Percentiles rank a stretch among this genome's conserved stretches.
Conservation (phyloP, 768 basidiomycete species). For the Rhodotorula toruloides region DNA sequence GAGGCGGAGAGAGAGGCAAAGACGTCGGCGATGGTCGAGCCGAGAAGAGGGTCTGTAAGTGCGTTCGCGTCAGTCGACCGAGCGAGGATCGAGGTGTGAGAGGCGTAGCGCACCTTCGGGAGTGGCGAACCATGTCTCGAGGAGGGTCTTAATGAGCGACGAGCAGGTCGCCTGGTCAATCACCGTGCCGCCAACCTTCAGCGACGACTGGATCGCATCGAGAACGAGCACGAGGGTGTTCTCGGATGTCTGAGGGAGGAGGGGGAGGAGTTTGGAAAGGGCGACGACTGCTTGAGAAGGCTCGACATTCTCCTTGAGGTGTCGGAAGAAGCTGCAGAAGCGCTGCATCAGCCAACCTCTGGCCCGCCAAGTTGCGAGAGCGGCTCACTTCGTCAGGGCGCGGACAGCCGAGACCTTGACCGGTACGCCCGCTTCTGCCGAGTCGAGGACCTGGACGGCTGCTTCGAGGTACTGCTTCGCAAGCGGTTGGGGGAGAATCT, state of each 20-base stretch:
- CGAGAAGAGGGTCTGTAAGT: conserved; percentile 71
- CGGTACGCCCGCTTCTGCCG: conserved; percentile 64
- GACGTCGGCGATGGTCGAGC: conserved; percentile 77
- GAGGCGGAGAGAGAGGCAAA: conserved; percentile 65
- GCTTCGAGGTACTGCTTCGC: conserved; percentile 82
- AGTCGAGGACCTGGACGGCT: conserved; percentile 77
- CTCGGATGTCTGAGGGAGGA: conserved; percentile 71
- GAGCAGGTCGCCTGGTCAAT: conserved; percentile 55
- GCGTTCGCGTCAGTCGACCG: not conserved
- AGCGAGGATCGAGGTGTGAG: not conserved
- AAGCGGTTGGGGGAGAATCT: conserved; percentile 63
- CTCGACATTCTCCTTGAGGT: conserved; percentile 54
- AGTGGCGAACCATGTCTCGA: conserved; percentile 81
- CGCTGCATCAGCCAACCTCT: no score
- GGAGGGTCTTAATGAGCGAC: conserved; percentile 59
- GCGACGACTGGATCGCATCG: conserved; percentile 73
- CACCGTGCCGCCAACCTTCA: conserved; percentile 62
- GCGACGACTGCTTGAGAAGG: conserved; percentile 63
- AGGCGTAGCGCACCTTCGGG: conserved; percentile 60
- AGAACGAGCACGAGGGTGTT: conserved; percentile 83
- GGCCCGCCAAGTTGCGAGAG: not conserved
- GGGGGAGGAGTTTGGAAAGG: conserved; percentile 73
- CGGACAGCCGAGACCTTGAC: conserved; percentile 92
- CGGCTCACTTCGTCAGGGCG: conserved; percentile 80
- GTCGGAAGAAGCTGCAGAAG: conserved; percentile 51